Percentiles rank a stretch among this genome's conserved stretches.
Conservation (phyloP, 2,329 filamentous ascomycete genomes). For the Aureobasidium sp. region DNA sequence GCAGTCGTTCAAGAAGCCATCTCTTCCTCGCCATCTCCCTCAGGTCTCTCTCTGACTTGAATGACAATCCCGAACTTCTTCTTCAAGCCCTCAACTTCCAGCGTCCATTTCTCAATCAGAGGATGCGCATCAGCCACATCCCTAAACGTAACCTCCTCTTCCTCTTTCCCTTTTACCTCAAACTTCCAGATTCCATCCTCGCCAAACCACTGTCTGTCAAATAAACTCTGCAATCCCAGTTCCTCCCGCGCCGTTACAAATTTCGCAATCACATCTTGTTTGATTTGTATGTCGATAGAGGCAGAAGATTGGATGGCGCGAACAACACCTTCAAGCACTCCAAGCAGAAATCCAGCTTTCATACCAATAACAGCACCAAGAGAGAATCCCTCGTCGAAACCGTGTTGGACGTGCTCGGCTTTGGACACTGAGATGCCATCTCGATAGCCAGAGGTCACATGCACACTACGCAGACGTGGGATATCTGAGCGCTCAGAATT, state of each 20-base stretch:
- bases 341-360: constrained; percentile 66
- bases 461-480: constrained; percentile 64
- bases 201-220: constrained; percentile 60
- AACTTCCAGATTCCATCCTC: constrained; percentile 68
- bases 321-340: constrained; percentile 66
- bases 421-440: constrained; percentile 78
- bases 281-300: constrained; percentile 24
- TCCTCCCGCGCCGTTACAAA: constrained; percentile 32
- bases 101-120: constrained; percentile 56
- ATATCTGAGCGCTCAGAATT: constrained; percentile 57
- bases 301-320: constrained; percentile 31
- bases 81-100: constrained; percentile 37
- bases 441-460: constrained; percentile 81
- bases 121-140: constrained; percentile 64
- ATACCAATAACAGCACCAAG: constrained; percentile 76
- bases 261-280: constrained; percentile 23
- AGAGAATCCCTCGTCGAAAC: constrained; percentile 86
- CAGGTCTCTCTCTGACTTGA: background rate
- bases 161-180: constrained; percentile 29
- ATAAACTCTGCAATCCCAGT: constrained; percentile 51
- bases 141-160: constrained; percentile 44
- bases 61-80: constrained; percentile 35
- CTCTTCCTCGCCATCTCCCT: constrained; percentile 1
- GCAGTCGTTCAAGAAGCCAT: background rate
- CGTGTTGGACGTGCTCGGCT: constrained; percentile 66